Evolutionary conservation across 345 rosid genomes (phyloP), one percentile per base, ranked within the genome.

Genomic region (Eucalyptus globulus): DNA sequence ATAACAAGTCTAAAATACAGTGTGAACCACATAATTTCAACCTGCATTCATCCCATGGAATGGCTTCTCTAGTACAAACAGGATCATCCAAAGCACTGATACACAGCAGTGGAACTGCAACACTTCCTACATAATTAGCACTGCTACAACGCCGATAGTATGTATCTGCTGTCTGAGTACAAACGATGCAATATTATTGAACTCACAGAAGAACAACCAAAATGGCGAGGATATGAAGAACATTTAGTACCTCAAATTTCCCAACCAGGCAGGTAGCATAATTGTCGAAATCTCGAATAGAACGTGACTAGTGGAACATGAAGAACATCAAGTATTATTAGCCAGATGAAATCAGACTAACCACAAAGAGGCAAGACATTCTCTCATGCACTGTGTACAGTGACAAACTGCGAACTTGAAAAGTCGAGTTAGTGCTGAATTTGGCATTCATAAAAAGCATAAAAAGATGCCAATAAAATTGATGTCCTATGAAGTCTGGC

Each of bases 11-110:
- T 76, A 21, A 37, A 76, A 76, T 37, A 76, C 43, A 76, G 9
- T 76, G 83, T 37, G 47, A 76, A 76, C 47, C 47, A 49, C 13
- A 49, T 60, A 56, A 87, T 86, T 90, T 90, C 87, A 89, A 95
- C 99, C 99, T 93, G 98, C 99, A 97, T 92, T 97, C 99, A 88
- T 97, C 99, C 97, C 96, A 96, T 65, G 98, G 99, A 92, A 96
- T 96, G 90, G 99, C 97, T 96, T 97, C 99, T 88, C 88, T 91
- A 27, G 99, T 96, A 90, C 99, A 97, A 87, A 97, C 91, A 26
- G 99, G 99, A 93, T 97, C 99, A 92, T 97, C 98, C 85, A 97
- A 92, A 90, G 98, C 95, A 93, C 97, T 96, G 90, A 96, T 93
- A 89, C 99, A 97, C 87, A 96, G 98, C 85, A 96, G 86, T 40